Conservation (phyloP, 768 basidiomycete genomes). For the Lentinula sp. region DNA sequence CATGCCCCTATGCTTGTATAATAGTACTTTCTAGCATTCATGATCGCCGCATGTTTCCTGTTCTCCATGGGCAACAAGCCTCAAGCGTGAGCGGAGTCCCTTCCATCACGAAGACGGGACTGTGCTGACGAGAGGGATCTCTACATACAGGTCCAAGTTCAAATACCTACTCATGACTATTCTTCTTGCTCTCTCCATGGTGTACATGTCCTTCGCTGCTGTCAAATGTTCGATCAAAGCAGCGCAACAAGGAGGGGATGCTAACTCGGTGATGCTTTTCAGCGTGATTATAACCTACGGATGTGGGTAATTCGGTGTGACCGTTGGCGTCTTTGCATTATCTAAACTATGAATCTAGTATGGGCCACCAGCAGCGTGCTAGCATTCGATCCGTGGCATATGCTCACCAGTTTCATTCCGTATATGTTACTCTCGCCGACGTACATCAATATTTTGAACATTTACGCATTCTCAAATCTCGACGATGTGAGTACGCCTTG, state of each 20-base stretch:
- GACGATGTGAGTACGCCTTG: constrained; percentile 56
- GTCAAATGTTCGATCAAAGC: constrained; percentile 77
- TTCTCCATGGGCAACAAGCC: constrained; percentile 97
- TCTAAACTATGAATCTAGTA: constrained; percentile 28
- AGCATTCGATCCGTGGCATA: constrained; percentile 94
- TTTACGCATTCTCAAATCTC: constrained; percentile 82
- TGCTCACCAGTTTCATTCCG: constrained; percentile 85
- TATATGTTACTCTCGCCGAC: constrained; percentile 85
- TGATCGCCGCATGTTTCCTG: constrained; percentile 85
- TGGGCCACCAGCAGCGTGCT: constrained; percentile 75
- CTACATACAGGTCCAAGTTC: constrained; percentile 52
- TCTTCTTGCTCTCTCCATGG: constrained; percentile 69
- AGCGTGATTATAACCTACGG: constrained; percentile 86
- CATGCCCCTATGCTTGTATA: not conserved
- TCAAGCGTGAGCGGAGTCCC: constrained; percentile 46
- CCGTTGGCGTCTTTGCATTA: too few species aligned
- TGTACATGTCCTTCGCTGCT: constrained; percentile 81
- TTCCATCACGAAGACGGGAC: constrained; percentile 7
- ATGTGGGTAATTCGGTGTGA: constrained; percentile 29
- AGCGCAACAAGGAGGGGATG: constrained; percentile 53
- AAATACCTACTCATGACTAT: constrained; percentile 83
- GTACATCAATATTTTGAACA: constrained; percentile 71
- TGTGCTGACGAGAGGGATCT: not conserved
- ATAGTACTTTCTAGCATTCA: constrained; percentile 78
- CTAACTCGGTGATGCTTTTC: constrained; percentile 75